Percentiles rank a stretch among this genome's conserved stretches.
Conservation (phyloP, 2,329 filamentous ascomycete species). For the Aspergillus niger region DNA sequence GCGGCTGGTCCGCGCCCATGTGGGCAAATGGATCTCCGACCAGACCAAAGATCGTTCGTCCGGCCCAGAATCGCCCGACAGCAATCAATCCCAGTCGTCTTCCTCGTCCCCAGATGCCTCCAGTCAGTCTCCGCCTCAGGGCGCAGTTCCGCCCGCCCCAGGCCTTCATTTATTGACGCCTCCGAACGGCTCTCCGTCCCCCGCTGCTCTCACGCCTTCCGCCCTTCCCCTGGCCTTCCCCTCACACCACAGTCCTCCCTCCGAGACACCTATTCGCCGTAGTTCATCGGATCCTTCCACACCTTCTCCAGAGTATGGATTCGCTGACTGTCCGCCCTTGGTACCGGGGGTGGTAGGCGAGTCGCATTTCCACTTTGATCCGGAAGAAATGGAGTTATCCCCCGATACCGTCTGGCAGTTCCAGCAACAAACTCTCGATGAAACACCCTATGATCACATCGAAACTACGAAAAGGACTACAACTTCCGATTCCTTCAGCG, state of each 20-base stretch:
- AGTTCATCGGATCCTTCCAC: neutral
- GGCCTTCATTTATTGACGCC: neutral
- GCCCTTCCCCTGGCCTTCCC: neutral
- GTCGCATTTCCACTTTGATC: neutral
- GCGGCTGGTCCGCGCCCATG: slow-evolving; percentile 36
- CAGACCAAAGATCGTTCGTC: slow-evolving; percentile 34
- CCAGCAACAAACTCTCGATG: neutral
- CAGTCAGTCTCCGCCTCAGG: neutral
- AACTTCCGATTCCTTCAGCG: neutral
- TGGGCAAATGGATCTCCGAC: slow-evolving; percentile 40
- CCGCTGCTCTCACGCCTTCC: neutral
- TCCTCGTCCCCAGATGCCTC: neutral
- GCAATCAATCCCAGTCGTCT: neutral
- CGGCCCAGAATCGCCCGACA: slow-evolving; percentile 14
- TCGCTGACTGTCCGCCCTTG: neutral
- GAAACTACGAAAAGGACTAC: neutral
- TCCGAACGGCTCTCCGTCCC: neutral
- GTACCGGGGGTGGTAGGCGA: neutral
- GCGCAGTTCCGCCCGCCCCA: neutral
- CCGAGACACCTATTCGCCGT: neutral
- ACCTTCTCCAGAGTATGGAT: neutral
- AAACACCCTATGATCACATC: neutral
- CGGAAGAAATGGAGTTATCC: neutral
- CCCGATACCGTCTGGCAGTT: neutral
- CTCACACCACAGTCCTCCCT: neutral